These are phyloP conservation scores for Aspergillus sp. DNA, from an alignment of 2,329 filamentous ascomycete species.

Conservation along the genomic window DNA sequence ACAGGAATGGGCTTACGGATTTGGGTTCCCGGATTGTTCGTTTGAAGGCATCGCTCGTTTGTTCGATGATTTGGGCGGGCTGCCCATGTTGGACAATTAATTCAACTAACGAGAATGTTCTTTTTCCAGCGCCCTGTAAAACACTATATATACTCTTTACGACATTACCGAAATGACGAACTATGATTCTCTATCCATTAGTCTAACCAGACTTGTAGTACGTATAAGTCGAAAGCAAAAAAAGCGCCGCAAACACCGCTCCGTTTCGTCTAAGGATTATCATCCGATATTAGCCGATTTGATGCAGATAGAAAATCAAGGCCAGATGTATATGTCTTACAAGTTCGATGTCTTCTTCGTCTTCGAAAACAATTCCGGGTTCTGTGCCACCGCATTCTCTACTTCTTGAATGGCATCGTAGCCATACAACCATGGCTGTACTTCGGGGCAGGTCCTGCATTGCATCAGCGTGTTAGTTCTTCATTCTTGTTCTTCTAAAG, in stretches of 20 bases:
- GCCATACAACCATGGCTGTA: constrained; percentile 65
- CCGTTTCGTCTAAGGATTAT: no score
- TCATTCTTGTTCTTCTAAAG: no score
- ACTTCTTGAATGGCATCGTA: constrained; percentile 62
- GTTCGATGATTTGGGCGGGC: constrained; percentile 34
- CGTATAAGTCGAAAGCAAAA: neutral
- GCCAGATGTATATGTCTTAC: neutral
- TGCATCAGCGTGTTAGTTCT: no score
- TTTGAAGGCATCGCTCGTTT: constrained; percentile 36
- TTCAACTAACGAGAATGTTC: neutral
- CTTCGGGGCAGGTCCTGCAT: constrained; percentile 57
- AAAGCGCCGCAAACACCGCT: neutral
- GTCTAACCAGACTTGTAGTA: neutral
- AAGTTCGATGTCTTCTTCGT: constrained; percentile 1
- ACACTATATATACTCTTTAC: neutral
- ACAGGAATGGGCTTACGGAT: constrained; percentile 36
- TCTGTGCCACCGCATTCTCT: constrained; percentile 37
- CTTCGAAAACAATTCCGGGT: constrained; percentile 21
- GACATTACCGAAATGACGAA: neutral
- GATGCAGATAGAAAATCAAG: no score
- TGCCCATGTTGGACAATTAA: constrained; percentile 31
- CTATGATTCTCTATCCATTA: neutral
- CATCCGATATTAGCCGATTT: no score
- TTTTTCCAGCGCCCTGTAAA: neutral
- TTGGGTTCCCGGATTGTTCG: constrained; percentile 38